Evolutionary conservation across 441 rosid genomes (phyloP), one percentile per base, ranked within the genome.

Genomic region (Populus hybrid): DNA sequence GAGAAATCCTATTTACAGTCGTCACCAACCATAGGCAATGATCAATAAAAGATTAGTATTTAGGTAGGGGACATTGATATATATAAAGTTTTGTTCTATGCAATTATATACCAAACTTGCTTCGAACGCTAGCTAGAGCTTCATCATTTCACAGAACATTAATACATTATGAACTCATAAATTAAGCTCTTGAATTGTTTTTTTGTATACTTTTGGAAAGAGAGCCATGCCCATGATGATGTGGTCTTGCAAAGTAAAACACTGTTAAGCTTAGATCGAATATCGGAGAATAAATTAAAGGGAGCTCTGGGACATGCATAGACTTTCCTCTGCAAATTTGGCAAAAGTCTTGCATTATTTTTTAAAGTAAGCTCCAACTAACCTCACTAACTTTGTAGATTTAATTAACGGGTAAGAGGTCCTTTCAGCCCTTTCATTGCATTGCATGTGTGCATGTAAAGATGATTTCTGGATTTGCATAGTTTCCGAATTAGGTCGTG

Each of bases 371-470:
- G 53, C 61, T 12, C 5, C 68, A 69, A 40, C 73, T 6, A 68
- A 36, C 73, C 61, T 69, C 73, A 69, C 73, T 14, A 21, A 73
- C 69, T 57, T 69, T 34, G 35, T 67, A 21, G 14, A 68, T 6
- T 35, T 46, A 67, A 40, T 68, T 59, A 24, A 34, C 63, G 68
- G 73, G 61, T 76, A 35, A 36, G 69, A 35, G 34, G 73, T 76
- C 79, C 67, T 59, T 69, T 76, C 79, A 69, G 35, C 9, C 32
- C 67, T 75, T 53, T n/a, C 35, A 75, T n/a, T 75, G 50, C 1
- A 26, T 46, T 46, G 23, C 63, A 5, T 66, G 16, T 5, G 32
- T 35, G 53, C 76, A 32, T 73, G 30, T 21, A 63, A 26, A 71
- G 8, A 71, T 46, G 5, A 14, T 5, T 4, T 28, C 32, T 66